Evolutionary conservation across 257 asterid genomes (phyloP).

Genomic region (Knoxia roxburghii): DNA sequence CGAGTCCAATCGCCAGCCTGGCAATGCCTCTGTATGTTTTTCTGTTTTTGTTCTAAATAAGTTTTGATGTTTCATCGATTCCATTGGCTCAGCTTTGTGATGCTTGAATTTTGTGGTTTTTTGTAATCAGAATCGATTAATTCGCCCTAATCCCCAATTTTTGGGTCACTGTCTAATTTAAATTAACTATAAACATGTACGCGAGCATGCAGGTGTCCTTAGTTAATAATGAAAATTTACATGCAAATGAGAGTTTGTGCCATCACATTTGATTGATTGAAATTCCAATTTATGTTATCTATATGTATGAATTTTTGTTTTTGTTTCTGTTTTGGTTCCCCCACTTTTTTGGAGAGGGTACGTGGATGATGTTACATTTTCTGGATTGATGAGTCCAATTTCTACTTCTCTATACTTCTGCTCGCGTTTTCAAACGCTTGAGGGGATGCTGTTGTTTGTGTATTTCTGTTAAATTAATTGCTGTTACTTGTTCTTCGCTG

Average conservation of each 20-base stretch:
- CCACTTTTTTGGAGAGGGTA: no score
- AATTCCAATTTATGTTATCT: not conserved
- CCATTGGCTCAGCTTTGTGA: not conserved
- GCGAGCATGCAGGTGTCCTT: not conserved
- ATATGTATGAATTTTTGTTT: no score
- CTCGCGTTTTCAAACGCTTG: no score
- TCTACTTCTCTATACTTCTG: no score
- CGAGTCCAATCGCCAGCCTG: conserved; percentile 89
- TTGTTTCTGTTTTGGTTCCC: no score
- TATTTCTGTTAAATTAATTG: not conserved
- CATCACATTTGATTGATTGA: not conserved
- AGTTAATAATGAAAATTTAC: not conserved
- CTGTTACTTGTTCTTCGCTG: not conserved
- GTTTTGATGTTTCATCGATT: not conserved
- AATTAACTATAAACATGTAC: not conserved
- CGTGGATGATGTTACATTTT: no score
- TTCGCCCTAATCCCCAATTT: conserved; percentile 9
- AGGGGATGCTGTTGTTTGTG: not conserved
- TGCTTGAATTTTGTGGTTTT: not conserved
- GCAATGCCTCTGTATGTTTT: conserved; percentile 59
- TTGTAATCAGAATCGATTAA: not conserved
- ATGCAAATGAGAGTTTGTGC: not conserved
- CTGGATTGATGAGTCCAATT: not conserved
- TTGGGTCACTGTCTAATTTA: conserved; percentile 4
- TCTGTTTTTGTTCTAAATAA: not conserved